Evolutionary conservation across 352 stramenopile species (phyloP), one percentile per base, ranked within the genome.

Genomic region (Thalassiosira mediterranea): DNA sequence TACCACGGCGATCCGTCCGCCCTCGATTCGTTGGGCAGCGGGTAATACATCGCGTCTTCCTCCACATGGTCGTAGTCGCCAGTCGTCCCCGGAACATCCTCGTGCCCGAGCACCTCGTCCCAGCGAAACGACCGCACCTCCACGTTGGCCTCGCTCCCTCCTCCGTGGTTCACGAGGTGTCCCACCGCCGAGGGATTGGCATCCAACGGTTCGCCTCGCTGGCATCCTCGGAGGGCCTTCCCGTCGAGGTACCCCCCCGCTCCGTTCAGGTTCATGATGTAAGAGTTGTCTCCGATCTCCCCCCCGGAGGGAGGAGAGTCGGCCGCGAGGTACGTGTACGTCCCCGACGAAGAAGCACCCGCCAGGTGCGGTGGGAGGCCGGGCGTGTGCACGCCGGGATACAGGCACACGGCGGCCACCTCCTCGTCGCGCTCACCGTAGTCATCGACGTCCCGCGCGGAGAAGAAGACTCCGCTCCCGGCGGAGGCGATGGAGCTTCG

Each of bases 351-450:
- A 15, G 8, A 8, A 8, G 37, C 8, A 8, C 8, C 15, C 37
- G 37, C 37, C 37, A 15, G 8, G 37, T 44, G 37, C 37, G 37
- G 37, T 15, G 37, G 37, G 37, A 44, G 8, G 15, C 37, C 37
- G 8, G 37, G 37, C 8, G 37, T 15, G 25, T 32, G 62, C 1
- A 72, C 28, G 32, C 63, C 63, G 15, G 63, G 63, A 59, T 72
- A 72, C 10, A 72, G 19, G 25, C 63, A 64, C 48, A 72, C 42
- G 4, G 51, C 63, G 4, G 52, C 26, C n/a, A n/a, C n/a, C n/a
- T n/a, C n/a, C n/a, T n/a, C n/a, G n/a, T n/a, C n/a, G n/a, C n/a
- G n/a, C n/a, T n/a, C n/a, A n/a, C n/a, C n/a, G n/a, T n/a, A n/a
- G n/a, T n/a, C n/a, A n/a, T n/a, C n/a, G n/a, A n/a, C n/a, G n/a